Base-by-base conservation (phyloP, 1,284 basidiomycete genomes). In the Rhodotorula sp. region DNA sequence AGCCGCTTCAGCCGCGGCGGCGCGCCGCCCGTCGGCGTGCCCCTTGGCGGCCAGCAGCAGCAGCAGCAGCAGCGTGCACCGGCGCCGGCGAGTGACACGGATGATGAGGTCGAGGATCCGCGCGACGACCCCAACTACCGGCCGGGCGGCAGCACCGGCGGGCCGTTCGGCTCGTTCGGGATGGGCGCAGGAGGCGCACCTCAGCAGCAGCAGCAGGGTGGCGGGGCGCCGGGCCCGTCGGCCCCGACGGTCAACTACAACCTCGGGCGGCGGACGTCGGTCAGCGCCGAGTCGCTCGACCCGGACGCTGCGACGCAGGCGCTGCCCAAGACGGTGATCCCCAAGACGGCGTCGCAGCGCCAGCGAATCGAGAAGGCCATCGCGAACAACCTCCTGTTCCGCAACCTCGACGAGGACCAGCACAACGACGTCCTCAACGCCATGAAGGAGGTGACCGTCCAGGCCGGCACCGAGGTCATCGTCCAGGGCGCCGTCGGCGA, bases 401-500 rank as follows among this genome's bases (percentile, higher is more conserved):
- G 94, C 69, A 94, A 97, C 81, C 88, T 99, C 25, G 95, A 98
- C 78, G 92, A 95, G 79, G 96, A 98, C 80, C 96, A 99, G 82
- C 91, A 92, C 83, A 88, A 87, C 6, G 94, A 94, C 59, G 95
- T 97, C 27, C 84, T 99, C 36, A 90, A 91, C 72, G 97, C 96
- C 32, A 98, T 99, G 95, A 91, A 91, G 81, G 97, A 99, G 83
- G 87, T 89, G 69, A 85, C 84, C 25, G 88, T 94, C 22, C 83
- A 83, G 29, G 84, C 88, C 66, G 89, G 90, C 73, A 89, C 93
- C 71, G 89, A 92, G 41, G 90, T 99, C 71, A 98, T 99, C 78
- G 88, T 92, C 72, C 96, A 99, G 83, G 96, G 97, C 59, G 96
- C 95, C 76, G 91, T 93, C 51, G 96, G 96, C 63, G 95, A 98